Conservation (phyloP, 2,329 filamentous ascomycete species). For the Chrysoporthe puriensis region DNA sequence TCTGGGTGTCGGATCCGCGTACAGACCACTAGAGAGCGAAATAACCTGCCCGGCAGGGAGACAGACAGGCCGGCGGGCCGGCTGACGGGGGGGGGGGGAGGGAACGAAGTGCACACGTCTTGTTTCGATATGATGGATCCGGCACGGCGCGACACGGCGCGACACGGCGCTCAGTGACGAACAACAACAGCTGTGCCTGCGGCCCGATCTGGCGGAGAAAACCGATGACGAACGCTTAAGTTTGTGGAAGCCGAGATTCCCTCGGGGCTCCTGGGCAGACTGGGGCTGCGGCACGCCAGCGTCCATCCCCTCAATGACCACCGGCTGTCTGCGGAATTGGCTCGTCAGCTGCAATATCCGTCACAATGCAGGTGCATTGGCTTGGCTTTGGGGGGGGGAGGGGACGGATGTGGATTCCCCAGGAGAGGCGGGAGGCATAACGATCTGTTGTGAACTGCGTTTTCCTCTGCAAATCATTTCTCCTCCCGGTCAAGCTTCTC, state of each 20-base stretch:
- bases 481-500: neutral
- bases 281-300: slow-evolving; percentile 16
- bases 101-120: neutral
- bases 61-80: neutral
- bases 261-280: slow-evolving; percentile 9
- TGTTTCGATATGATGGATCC: slow-evolving; percentile 7
- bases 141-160: slow-evolving; percentile 12
- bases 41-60: neutral
- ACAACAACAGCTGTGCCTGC: slow-evolving; percentile 10
- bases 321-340: slow-evolving; percentile 1
- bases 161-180: slow-evolving; percentile 5
- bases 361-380: neutral
- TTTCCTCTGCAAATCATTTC: neutral
- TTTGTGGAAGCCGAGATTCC: slow-evolving; percentile 20
- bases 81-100: neutral
- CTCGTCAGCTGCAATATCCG: slow-evolving; percentile 17
- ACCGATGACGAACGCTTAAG: slow-evolving; percentile 23
- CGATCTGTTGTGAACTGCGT: neutral
- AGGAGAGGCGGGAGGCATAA: neutral
- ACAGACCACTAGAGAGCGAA: slow-evolving; percentile 8
- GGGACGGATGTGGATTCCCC: neutral
- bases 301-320: slow-evolving; percentile 22
- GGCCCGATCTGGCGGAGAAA: slow-evolving; percentile 13
- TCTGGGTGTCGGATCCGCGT: neutral
- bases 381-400: neutral